Base-by-base conservation (phyloP, 371 early-diverging fungal species). In the Chytridiales sp. region DNA sequence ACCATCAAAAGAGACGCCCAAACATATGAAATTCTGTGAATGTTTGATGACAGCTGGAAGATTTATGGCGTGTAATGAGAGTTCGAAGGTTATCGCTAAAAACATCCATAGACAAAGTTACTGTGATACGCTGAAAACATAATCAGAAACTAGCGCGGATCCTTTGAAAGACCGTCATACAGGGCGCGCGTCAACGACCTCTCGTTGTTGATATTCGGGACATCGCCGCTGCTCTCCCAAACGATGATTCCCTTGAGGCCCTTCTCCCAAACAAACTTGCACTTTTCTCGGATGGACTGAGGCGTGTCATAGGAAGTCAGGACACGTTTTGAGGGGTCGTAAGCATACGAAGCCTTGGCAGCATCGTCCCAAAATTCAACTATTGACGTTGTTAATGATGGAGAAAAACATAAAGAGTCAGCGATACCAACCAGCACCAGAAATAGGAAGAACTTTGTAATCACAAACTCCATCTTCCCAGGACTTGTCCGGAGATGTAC, bases 391-490 rank as follows among this genome's bases (percentile, higher is more conserved):
- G 9, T 19, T 27, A 30, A 17, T 27, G 49, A 13, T 11, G 30
- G 11, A 6, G 30, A 48, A 17, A 36, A 17, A 51, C 5, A 32
- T 36, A 51, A 13, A 30, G 31, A 11, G 4, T 9, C 22, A 51
- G 36, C 52, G 19, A 47, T 58, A n/a, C n/a, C n/a, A n/a, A n/a
- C n/a, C n/a, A 11, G 88, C 87, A 30, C 85, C 85, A 2, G 82
- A 77, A 13, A 74, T 52, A 0, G 90, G 92, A 41, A 92, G 64
- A 5, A 66, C 51, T 64, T 85, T 86, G 69, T 86, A 88, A 67
- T 92, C 92, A 59, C 84, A 85, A 1, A 89, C 68, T 0, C 94
- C 95, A 46, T 79, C 77, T 68, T 95, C 94, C 92, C 93, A 92
- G 3, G 87, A 89, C 87, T 41, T 79, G 68, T 72, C 86, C 82